phyloP scores from a whole-genome alignment of 2,329 filamentous ascomycete species.

The Tolypocladium endophyticum region DNA sequence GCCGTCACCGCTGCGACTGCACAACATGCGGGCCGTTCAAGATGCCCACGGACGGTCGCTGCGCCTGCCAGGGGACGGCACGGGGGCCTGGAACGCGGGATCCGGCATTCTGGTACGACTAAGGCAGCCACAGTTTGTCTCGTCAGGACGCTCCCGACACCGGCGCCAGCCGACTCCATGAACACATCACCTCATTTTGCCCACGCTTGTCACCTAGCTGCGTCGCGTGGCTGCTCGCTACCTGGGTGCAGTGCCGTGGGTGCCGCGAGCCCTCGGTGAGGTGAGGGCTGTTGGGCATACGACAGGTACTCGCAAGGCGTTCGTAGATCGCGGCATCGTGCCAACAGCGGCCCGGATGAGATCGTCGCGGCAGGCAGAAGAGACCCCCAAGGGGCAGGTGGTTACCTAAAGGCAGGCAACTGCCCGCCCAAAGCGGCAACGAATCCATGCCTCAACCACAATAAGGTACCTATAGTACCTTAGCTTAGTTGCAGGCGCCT shows the following conservation, averaged over 20 bases:
- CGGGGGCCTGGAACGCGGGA: neutral
- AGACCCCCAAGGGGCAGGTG: neutral
- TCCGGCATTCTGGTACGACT: slow-evolving; percentile 5
- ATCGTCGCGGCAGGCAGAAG: neutral
- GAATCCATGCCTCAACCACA: neutral
- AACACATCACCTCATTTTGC: neutral
- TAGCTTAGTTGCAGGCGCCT: too few relatives aligned
- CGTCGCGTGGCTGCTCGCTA: neutral
- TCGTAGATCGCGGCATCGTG: neutral
- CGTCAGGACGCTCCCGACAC: neutral
- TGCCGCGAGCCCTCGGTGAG: neutral
- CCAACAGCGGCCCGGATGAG: neutral
- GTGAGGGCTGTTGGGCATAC: neutral
- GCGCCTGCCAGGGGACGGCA: neutral
- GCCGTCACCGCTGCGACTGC: neutral
- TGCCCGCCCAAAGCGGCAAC: neutral
- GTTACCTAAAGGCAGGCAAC: neutral
- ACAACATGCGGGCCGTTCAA: neutral
- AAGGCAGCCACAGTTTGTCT: slow-evolving; percentile 3
- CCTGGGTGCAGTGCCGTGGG: neutral
- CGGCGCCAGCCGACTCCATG: neutral
- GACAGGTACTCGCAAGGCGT: too few relatives aligned
- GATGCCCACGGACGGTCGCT: neutral
- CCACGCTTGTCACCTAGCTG: neutral
- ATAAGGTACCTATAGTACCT: too few relatives aligned